These are phyloP conservation scores for Vigna nakashimae DNA, from an alignment of 306 rosid species.

Conservation along the genomic window DNA sequence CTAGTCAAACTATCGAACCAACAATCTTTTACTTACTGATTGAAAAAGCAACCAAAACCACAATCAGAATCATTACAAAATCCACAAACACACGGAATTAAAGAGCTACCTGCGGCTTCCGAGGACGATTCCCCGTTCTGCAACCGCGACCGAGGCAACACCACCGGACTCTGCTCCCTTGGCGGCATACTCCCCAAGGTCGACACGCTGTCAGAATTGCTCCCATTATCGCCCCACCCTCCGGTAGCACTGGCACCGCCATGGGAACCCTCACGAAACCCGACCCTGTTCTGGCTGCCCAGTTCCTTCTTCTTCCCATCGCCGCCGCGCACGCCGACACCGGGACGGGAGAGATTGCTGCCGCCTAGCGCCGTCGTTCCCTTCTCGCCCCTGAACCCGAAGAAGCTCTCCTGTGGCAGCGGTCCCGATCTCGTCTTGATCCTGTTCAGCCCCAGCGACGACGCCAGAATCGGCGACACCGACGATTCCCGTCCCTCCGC, in stretches of 20 bases:
- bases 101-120: constrained; percentile 61
- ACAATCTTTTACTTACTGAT: constrained; percentile 6
- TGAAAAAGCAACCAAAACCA: constrained; percentile 9
- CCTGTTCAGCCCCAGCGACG: constrained; percentile 86
- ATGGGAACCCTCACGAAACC: constrained; percentile 56
- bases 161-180: constrained; percentile 72
- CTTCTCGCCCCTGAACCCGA: constrained; percentile 79
- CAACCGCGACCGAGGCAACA: constrained; percentile 64
- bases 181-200: constrained; percentile 54
- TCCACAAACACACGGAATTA: background rate
- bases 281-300: constrained; percentile 51
- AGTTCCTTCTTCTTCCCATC: constrained; percentile 66
- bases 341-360: constrained; percentile 73
- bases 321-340: constrained; percentile 8
- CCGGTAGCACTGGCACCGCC: background rate
- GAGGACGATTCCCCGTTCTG: constrained; percentile 75
- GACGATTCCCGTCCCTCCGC: constrained; percentile 53
- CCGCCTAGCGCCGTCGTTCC: constrained; percentile 58
- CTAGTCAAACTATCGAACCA: background rate
- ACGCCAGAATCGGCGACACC: constrained; percentile 88
- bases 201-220: constrained; percentile 63
- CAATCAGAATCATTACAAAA: constrained; percentile 19
- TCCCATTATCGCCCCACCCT: constrained; percentile 62
- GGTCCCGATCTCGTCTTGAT: constrained; percentile 99
- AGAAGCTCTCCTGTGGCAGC: constrained; percentile 95